Evolutionary conservation across 1,284 basidiomycete species (phyloP).

Genomic region (Mycosarcoma mackinlayi): DNA sequence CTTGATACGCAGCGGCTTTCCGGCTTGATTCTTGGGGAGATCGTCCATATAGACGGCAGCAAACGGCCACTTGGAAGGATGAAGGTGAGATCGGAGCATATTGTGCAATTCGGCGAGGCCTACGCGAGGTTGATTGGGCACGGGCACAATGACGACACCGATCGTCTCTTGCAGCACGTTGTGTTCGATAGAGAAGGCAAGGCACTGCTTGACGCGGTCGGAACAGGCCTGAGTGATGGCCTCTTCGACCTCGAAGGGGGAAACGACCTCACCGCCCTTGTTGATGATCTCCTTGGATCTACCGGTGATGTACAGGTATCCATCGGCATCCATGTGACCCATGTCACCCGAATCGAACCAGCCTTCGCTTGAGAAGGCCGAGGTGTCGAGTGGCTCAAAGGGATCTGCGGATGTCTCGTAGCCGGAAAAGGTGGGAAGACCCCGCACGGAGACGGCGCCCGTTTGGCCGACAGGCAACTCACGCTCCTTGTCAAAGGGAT

Average conservation of each 20-base stretch:
- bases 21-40: constrained; percentile 67
- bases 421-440: constrained; percentile 66
- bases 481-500: constrained; percentile 64
- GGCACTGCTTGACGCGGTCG: constrained; percentile 67
- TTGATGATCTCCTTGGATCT: constrained; percentile 69
- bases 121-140: constrained; percentile 66
- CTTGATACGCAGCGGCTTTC: constrained; percentile 68
- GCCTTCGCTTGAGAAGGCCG: constrained; percentile 64
- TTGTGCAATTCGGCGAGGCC: constrained; percentile 67
- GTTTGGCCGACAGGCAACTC: constrained; percentile 65
- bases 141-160: constrained; percentile 67
- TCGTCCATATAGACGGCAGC: constrained; percentile 68
- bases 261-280: constrained; percentile 68
- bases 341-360: constrained; percentile 69
- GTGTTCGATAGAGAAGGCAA: constrained; percentile 68
- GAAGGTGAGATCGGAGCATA: constrained; percentile 64
- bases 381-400: constrained; percentile 64
- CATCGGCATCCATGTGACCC: constrained; percentile 68
- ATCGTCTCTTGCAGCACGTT: constrained; percentile 68
- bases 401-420: constrained; percentile 62
- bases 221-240: constrained; percentile 66
- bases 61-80: constrained; percentile 68
- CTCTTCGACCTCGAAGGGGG: constrained; percentile 68
- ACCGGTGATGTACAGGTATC: constrained; percentile 68
- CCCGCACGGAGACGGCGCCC: constrained; percentile 65